A percentile compares a stretch with the other conserved stretches of the same genome.
These are phyloP conservation scores for Phyllostachys edulis DNA, from an alignment of 176 grass and related monocot species.

Conservation along the genomic window DNA sequence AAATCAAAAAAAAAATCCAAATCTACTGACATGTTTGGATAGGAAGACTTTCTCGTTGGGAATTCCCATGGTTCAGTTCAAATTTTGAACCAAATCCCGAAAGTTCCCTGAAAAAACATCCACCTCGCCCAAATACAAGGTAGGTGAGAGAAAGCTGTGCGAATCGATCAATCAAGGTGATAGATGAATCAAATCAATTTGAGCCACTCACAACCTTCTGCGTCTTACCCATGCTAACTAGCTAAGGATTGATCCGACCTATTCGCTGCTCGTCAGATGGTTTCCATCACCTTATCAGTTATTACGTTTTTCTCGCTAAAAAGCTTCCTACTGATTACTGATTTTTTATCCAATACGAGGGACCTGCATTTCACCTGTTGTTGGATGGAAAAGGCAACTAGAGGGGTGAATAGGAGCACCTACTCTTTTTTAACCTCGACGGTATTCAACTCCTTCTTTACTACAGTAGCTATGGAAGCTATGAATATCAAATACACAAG, in stretches of 20 bases:
- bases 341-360: not conserved
- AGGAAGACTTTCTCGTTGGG: no score
- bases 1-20: no score
- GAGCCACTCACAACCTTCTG: not conserved
- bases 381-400: no score
- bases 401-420: no score
- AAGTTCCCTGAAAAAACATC: not conserved
- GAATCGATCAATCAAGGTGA: not conserved
- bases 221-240: not conserved
- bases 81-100: not conserved
- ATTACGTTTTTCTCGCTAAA: not conserved
- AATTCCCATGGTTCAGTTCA: not conserved
- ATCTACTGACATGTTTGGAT: not conserved
- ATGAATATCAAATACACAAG: no score
- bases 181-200: not conserved
- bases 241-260: not conserved
- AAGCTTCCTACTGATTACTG: not conserved
- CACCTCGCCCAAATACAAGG: not conserved
- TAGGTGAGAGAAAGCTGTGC: not conserved
- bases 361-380: not conserved
- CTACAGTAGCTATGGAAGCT: no score
- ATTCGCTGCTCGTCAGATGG: not conserved
- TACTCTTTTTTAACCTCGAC: no score
- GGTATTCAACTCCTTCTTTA: no score
- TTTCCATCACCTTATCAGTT: not conserved